Conservation (phyloP, 768 basidiomycete species). For the Trametes elegans region DNA sequence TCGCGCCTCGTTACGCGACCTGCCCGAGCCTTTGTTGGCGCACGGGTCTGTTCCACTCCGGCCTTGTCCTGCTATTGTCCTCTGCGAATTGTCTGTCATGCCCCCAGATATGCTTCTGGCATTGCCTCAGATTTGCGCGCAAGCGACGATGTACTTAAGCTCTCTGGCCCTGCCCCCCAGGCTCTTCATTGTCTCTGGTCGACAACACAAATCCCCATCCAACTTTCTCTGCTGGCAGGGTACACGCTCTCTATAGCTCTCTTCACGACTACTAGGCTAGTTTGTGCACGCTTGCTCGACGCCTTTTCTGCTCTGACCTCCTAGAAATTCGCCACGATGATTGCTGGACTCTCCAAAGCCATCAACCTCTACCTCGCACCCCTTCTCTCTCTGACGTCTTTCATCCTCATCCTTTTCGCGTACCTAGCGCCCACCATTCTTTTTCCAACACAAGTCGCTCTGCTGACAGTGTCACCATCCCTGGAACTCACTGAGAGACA, state of each 20-base stretch:
- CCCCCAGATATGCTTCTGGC: background rate
- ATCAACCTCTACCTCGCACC: conserved; percentile 68
- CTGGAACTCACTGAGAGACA: conserved; percentile 36
- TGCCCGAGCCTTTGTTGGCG: conserved; percentile 3
- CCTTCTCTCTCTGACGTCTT: conserved; percentile 59
- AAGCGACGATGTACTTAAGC: conserved; percentile 14
- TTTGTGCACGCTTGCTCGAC: background rate
- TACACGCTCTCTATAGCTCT: conserved; percentile 6
- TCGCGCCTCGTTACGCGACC: conserved; percentile 14
- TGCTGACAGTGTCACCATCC: conserved; percentile 64
- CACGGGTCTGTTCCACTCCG: background rate
- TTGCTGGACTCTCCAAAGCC: conserved; percentile 66
- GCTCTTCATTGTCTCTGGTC: conserved; percentile 11
- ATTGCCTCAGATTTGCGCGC: background rate
- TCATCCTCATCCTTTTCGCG: conserved; percentile 63
- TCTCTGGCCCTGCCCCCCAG: background rate
- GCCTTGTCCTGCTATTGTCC: conserved; percentile 19
- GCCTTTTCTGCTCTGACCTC: background rate
- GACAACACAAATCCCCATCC: background rate
- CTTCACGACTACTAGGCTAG: background rate
- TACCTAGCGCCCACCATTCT: conserved; percentile 65
- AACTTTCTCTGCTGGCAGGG: conserved; percentile 20
- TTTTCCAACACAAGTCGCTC: conserved; percentile 59
- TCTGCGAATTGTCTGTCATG: conserved; percentile 6
- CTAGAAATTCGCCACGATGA: conserved; percentile 45